phyloP scores from a whole-genome alignment of 2,329 filamentous ascomycete genomes.

The Arthrobotrys conoides region DNA sequence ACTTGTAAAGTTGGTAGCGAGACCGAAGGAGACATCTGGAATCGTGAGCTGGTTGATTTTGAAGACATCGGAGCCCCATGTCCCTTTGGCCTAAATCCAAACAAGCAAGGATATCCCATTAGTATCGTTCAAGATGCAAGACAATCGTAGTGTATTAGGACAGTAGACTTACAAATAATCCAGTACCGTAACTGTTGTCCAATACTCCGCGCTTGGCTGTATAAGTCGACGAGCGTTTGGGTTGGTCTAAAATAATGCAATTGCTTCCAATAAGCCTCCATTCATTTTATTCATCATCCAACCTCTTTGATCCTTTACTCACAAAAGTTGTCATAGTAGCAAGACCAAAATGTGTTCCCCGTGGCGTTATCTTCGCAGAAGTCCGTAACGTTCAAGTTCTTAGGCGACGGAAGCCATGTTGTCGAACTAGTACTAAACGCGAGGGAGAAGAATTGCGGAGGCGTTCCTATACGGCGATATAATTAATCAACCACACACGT shows the following conservation, averaged over 20 bases:
- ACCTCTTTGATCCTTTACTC: neutral
- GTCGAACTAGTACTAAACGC: slow-evolving; percentile 49
- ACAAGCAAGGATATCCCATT: too few species aligned
- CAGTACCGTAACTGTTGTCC: slow-evolving; percentile 38
- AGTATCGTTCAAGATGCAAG: too few species aligned
- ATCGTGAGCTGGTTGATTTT: slow-evolving; percentile 58
- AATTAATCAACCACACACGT: neutral
- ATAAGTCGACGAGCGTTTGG: slow-evolving; percentile 39
- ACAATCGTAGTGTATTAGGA: too few species aligned
- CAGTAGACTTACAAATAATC: slow-evolving; percentile 38
- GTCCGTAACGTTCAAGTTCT: slow-evolving; percentile 12
- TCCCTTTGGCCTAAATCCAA: slow-evolving; percentile 39
- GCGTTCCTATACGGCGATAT: slow-evolving; percentile 30
- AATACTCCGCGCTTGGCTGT: slow-evolving; percentile 4
- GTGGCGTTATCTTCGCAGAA: slow-evolving; percentile 49
- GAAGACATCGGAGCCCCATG: slow-evolving; percentile 57
- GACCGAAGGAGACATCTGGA: slow-evolving; percentile 48
- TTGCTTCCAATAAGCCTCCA: neutral
- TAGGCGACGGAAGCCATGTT: slow-evolving; percentile 50
- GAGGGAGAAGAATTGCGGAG: slow-evolving; percentile 58
- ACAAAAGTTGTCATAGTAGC: slow-evolving; percentile 56
- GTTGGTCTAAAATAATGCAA: slow-evolving; percentile 19
- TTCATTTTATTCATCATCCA: neutral
- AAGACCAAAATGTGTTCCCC: slow-evolving; percentile 42
- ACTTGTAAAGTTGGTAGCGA: slow-evolving; percentile 52